A percentile compares a stretch with the other conserved stretches of the same genome.
phyloP scores from a whole-genome alignment of 2,329 filamentous ascomycete species.

The Chrysoporthe puriensis region DNA sequence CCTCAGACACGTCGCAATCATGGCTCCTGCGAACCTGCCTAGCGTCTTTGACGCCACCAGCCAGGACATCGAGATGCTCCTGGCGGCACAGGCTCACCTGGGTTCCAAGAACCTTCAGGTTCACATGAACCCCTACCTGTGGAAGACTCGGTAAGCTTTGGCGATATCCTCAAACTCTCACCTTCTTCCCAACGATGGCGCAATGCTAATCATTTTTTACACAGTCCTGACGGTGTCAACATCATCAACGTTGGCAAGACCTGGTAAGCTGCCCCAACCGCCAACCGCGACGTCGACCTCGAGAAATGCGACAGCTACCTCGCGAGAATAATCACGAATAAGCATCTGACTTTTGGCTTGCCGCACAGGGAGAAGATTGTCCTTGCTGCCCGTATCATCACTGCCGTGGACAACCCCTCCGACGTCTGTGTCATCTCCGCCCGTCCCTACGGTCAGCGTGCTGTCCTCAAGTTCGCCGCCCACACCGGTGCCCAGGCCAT shows the following conservation, averaged over 20 bases:
- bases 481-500: conserved; percentile 98
- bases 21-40: conserved; percentile 94
- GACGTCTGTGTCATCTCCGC: conserved; percentile 99
- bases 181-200: background rate
- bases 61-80: conserved; percentile 99
- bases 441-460: conserved; percentile 98
- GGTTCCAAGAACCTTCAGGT: conserved; percentile 99
- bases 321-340: background rate
- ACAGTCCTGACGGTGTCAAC: conserved; percentile 96
- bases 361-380: conserved; percentile 94
- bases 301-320: background rate
- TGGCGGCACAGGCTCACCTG: conserved; percentile 94
- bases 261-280: conserved; percentile 67
- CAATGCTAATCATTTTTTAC: conserved; percentile 41
- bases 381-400: conserved; percentile 97
- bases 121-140: conserved; percentile 99
- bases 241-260: conserved; percentile 99
- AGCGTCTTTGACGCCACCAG: conserved; percentile 94
- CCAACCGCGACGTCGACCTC: conserved; percentile 6
- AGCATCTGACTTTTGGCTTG: background rate
- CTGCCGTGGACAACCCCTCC: conserved; percentile 98
- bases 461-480: conserved; percentile 98
- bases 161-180: background rate
- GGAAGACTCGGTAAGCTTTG: conserved; percentile 64
- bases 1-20: conserved; percentile 47